Evolutionary conservation across 192 early-diverging fungal species (phyloP).

Genomic region (Phlyctochytrium bullatum): DNA sequence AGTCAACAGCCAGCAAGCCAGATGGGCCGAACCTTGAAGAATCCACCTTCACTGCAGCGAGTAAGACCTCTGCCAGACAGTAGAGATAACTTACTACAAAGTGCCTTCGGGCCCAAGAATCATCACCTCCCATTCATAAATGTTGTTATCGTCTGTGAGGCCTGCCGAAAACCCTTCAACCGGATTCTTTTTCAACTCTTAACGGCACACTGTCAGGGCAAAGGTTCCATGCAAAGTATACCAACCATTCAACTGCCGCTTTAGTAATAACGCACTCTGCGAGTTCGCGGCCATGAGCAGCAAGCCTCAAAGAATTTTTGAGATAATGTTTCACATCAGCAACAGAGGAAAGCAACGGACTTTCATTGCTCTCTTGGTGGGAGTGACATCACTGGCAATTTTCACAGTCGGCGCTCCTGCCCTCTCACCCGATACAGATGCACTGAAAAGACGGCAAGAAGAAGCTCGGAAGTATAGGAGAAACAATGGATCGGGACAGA

Average conservation of each 20-base stretch:
- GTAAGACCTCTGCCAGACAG: too few species aligned
- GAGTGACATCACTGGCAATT: constrained; percentile 17
- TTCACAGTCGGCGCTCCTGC: constrained; percentile 20
- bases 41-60: constrained; percentile 81
- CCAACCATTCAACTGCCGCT: constrained; percentile 37
- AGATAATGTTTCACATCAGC: not conserved
- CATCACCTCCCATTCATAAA: constrained; percentile 89
- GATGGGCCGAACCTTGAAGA: constrained; percentile 74
- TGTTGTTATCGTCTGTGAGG: constrained; percentile 74
- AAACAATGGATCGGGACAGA: not conserved
- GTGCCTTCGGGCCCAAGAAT: constrained; percentile 87
- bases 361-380: not conserved
- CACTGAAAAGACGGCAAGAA: not conserved
- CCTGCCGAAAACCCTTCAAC: constrained; percentile 90
- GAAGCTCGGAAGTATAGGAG: not conserved
- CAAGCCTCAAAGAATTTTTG: too few species aligned
- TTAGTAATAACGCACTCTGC: constrained; percentile 35
- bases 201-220: too few species aligned
- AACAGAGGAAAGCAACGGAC: not conserved
- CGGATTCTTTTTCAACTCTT: constrained; percentile 74
- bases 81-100: constrained; percentile 62
- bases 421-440: not conserved
- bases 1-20: constrained; percentile 34
- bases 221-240: not conserved
- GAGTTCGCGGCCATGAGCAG: constrained; percentile 1